Evolutionary conservation across 2,329 filamentous ascomycete species (phyloP), one percentile per base, ranked within the genome.

Genomic region (Ascochyta pisi): DNA sequence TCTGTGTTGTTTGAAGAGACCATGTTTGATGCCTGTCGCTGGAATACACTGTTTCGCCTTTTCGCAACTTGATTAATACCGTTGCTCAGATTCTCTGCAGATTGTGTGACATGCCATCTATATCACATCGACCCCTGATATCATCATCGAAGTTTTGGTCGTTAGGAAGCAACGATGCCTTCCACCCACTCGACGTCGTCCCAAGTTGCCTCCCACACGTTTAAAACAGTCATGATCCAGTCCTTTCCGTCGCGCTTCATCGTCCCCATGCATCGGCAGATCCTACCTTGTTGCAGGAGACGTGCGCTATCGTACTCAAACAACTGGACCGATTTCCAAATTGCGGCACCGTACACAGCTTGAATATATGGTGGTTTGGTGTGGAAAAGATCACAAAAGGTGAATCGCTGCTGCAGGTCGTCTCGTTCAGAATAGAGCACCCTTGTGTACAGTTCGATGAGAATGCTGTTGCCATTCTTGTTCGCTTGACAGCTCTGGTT

Each of bases 361-460:
- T 81, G 74, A 57, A 85, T 68, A 50, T 83, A 84, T 0, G 86
- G 87, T 5, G 82, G 81, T 10, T 78, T 79, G 19, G 85, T 80
- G 57, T 85, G 83, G 62, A 86, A 87, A 0, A 90, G 70, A 63
- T 89, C 87, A 35, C 79, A 78, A 45, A 90, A 83, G n/a, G 84
- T 80, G 59, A 90, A 89, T 51, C 84, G 78, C 65, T 91, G 87
- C 58, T 81, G 84, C 5, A 50, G 42, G 12, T 75, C 72, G 52
- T 87, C 83, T 0, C 87, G 82, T 50, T 77, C 81, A 0, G 87
- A 89, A 47, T 79, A 80, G 1, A 77, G 77, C 1, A 90, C 83
- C 24, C 84, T 80, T 3, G 86, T 86, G 65, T 86, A 91, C 0
- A 90, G 73, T 67, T 90, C 87, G 56, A 90, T 81, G 0, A 83